Conservation (phyloP, 2,329 filamentous ascomycete genomes). For the Graphilbum ipis-grandicollis region DNA sequence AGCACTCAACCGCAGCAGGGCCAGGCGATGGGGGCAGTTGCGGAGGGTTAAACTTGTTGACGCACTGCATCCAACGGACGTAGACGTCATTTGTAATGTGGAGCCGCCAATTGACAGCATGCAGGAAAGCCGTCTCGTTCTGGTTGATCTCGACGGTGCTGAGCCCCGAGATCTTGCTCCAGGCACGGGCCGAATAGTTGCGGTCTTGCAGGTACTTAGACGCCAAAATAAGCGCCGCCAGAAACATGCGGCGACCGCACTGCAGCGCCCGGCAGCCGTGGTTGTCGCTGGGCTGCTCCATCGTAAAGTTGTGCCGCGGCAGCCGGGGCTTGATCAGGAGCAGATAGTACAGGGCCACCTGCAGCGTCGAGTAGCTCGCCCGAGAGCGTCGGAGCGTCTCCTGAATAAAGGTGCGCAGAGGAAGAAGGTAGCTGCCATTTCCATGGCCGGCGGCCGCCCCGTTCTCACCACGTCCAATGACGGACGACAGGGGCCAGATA, state of each 20-base stretch:
- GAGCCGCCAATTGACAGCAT: constrained; percentile 83
- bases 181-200: constrained; percentile 92
- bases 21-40: constrained; percentile 33
- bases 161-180: constrained; percentile 98
- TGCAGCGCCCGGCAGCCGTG: constrained; percentile 66
- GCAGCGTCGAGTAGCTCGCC: constrained; percentile 92
- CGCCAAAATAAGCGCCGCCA: constrained; percentile 82
- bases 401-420: constrained; percentile 89
- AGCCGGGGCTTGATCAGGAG: constrained; percentile 86
- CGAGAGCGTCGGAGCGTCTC: constrained; percentile 85
- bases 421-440: constrained; percentile 40
- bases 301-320: constrained; percentile 66
- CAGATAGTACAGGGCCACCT: constrained; percentile 92
- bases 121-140: constrained; percentile 84
- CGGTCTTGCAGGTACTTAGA: constrained; percentile 97
- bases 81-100: constrained; percentile 83
- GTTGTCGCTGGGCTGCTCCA: constrained; percentile 62
- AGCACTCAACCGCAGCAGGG: constrained; percentile 12
- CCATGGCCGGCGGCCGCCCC: constrained; percentile 27
- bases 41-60: constrained; percentile 64
- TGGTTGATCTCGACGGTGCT: constrained; percentile 88
- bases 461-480: constrained; percentile 55
- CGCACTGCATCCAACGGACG: constrained; percentile 85
- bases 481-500: constrained; percentile 86
- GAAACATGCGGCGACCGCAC: constrained; percentile 93